A percentile compares a stretch with the other conserved stretches of the same genome.
phyloP scores from a whole-genome alignment of 1,139 yeast species.

The Yamadazyma diddensiae region DNA sequence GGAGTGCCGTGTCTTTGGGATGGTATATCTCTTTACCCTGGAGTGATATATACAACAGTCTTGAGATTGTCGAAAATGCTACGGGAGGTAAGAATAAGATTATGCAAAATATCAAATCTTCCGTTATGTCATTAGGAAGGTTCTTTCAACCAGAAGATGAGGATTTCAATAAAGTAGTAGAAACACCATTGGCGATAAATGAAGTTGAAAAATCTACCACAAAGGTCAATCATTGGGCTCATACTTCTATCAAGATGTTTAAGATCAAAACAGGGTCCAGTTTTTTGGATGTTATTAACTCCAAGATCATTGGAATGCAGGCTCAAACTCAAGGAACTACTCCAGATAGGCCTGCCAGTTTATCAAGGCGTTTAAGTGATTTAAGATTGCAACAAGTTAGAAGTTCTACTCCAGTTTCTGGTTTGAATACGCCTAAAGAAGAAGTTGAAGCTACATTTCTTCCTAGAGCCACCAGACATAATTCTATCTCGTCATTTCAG shows the following conservation, averaged over 20 bases:
- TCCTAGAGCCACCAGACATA: constrained; percentile 18
- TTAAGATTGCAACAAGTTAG: constrained; percentile 29
- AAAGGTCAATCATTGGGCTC: constrained; percentile 55
- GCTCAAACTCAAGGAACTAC: constrained; percentile 25
- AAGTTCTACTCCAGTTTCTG: constrained; percentile 23
- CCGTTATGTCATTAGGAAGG: constrained; percentile 44
- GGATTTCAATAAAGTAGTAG: constrained; percentile 10
- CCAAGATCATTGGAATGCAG: constrained; percentile 18
- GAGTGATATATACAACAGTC: constrained; percentile 56
- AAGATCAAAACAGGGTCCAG: constrained; percentile 43
- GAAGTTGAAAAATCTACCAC: constrained; percentile 29
- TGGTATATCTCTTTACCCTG: constrained; percentile 76
- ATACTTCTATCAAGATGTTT: constrained; percentile 62
- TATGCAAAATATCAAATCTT: constrained; percentile 35
- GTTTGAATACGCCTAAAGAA: constrained; percentile 27
- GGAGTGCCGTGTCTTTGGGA: constrained; percentile 66
- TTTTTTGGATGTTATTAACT: constrained; percentile 31
- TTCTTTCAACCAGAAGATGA: constrained; percentile 30
- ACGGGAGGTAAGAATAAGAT: constrained; percentile 27
- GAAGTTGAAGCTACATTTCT: constrained; percentile 24
- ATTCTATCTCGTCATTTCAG: constrained; percentile 40
- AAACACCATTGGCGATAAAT: constrained; percentile 16
- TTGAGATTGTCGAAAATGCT: constrained; percentile 22
- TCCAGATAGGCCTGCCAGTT: constrained; percentile 47
- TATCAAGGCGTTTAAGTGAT: constrained; percentile 49